Evolutionary conservation across 805 yeast genomes (phyloP).

Genomic region (Candida arabinofermentans): DNA sequence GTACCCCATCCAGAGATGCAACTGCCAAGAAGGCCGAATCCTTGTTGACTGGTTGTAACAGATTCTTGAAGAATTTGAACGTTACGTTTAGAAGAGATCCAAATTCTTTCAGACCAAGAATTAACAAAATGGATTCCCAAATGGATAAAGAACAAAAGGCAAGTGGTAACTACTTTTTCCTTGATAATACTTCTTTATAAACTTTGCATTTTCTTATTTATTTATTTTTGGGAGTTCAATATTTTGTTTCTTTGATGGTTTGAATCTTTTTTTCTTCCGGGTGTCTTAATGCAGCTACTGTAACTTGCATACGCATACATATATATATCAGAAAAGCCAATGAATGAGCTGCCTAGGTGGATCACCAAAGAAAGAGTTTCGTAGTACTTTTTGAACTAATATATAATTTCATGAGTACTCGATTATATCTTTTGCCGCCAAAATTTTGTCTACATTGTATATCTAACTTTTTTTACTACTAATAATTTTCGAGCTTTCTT

Average conservation of each 20-base stretch:
- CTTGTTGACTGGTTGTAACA: slow-evolving; percentile 93
- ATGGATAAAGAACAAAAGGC: slow-evolving; percentile 98
- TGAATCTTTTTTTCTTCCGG: not conserved
- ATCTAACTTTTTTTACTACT: too few relatives aligned
- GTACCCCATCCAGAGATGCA: slow-evolving; percentile 84
- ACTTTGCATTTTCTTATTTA: slow-evolving; percentile 3
- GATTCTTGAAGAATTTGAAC: slow-evolving; percentile 92
- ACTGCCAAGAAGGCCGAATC: slow-evolving; percentile 88
- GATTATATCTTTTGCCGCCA: too few relatives aligned
- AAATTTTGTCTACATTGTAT: too few relatives aligned
- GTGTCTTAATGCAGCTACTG: too few relatives aligned
- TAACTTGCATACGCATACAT: too few relatives aligned
- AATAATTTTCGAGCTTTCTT: too few relatives aligned
- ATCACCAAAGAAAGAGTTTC: too few relatives aligned
- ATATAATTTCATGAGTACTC: too few relatives aligned
- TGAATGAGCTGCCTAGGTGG: too few relatives aligned
- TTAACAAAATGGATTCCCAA: slow-evolving; percentile 95
- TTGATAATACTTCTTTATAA: slow-evolving; percentile 57
- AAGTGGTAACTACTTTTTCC: slow-evolving; percentile 91
- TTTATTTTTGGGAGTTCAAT: slow-evolving; percentile 4
- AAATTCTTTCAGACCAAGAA: slow-evolving; percentile 96
- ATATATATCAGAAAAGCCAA: not conserved
- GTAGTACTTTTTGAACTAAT: too few relatives aligned
- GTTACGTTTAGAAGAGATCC: slow-evolving; percentile 99
- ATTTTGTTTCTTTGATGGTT: not conserved